phyloP scores from a whole-genome alignment of 805 yeast genomes.

The Ogataea degrootiae region DNA sequence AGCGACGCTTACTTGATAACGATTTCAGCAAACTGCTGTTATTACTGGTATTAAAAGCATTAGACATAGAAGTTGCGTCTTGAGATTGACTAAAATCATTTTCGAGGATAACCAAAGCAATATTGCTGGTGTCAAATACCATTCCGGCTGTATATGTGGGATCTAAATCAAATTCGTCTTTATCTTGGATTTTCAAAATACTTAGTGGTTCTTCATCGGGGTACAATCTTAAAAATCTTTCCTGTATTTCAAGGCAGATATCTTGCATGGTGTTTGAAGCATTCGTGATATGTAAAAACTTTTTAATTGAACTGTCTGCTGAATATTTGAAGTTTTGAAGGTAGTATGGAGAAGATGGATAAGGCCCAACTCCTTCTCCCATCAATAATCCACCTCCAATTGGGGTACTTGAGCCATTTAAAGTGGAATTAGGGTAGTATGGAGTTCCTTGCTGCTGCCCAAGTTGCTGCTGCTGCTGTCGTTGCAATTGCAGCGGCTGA shows the following conservation, averaged over 20 bases:
- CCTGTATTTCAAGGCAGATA: slow-evolving; percentile 50
- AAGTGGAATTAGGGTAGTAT: slow-evolving; percentile 10
- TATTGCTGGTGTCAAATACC: slow-evolving; percentile 50
- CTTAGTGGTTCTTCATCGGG: slow-evolving; percentile 54
- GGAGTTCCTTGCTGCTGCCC: slow-evolving; percentile 5
- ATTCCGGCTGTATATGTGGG: slow-evolving; percentile 67
- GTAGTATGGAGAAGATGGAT: slow-evolving; percentile 13
- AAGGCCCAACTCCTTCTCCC: background rate
- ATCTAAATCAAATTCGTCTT: slow-evolving; percentile 67
- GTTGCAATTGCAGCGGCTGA: slow-evolving; percentile 1
- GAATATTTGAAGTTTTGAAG: background rate
- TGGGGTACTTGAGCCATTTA: slow-evolving; percentile 27
- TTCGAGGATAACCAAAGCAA: slow-evolving; percentile 41
- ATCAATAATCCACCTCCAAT: slow-evolving; percentile 8
- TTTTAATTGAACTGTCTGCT: slow-evolving; percentile 21
- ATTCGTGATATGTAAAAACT: slow-evolving; percentile 62
- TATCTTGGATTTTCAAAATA: slow-evolving; percentile 63
- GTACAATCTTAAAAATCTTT: slow-evolving; percentile 56
- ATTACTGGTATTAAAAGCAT: background rate
- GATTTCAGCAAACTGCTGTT: too few species aligned
- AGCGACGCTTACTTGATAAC: slow-evolving; percentile 18
- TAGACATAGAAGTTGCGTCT: background rate
- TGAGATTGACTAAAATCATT: slow-evolving; percentile 29
- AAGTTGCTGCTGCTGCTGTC: background rate
- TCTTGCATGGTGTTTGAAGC: slow-evolving; percentile 41